phyloP scores from a whole-genome alignment of 345 rosid genomes.

The Corymbia maculata region DNA sequence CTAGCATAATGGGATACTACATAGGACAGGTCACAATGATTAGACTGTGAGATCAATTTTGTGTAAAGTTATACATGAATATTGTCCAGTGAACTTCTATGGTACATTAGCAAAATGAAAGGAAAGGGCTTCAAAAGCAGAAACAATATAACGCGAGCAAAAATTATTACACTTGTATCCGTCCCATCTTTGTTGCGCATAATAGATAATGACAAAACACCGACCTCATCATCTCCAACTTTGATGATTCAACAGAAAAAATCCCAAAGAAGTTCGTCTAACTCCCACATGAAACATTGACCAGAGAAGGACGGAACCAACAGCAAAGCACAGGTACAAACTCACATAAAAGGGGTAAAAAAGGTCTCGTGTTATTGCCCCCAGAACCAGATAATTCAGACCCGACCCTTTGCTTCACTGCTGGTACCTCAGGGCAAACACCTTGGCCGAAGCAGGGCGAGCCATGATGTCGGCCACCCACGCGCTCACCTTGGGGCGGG shows the following conservation, averaged over 20 bases:
- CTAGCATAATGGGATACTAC: background rate
- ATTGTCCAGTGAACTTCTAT: background rate
- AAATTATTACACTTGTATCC: background rate
- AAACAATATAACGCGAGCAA: background rate
- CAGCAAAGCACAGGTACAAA: background rate
- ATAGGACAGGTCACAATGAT: no score
- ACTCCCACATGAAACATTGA: background rate
- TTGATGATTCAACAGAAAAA: background rate
- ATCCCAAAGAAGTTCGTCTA: background rate
- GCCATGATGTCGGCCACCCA: slow-evolving; percentile 14
- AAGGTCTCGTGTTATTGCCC: slow-evolving; percentile 64
- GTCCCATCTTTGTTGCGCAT: background rate
- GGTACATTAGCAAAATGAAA: background rate
- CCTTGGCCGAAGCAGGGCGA: slow-evolving; percentile 40
- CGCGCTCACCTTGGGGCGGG: slow-evolving; percentile 12
- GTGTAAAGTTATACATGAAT: background rate
- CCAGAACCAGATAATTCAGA: background rate
- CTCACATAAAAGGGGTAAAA: slow-evolving; percentile 12
- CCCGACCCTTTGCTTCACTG: background rate
- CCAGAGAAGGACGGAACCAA: background rate
- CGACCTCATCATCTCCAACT: background rate
- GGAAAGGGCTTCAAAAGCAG: background rate
- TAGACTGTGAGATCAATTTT: background rate
- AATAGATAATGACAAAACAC: background rate
- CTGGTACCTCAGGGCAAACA: slow-evolving; percentile 22